phyloP scores from a whole-genome alignment of 176 grass and related monocot species.

The Oryza australiensis region DNA sequence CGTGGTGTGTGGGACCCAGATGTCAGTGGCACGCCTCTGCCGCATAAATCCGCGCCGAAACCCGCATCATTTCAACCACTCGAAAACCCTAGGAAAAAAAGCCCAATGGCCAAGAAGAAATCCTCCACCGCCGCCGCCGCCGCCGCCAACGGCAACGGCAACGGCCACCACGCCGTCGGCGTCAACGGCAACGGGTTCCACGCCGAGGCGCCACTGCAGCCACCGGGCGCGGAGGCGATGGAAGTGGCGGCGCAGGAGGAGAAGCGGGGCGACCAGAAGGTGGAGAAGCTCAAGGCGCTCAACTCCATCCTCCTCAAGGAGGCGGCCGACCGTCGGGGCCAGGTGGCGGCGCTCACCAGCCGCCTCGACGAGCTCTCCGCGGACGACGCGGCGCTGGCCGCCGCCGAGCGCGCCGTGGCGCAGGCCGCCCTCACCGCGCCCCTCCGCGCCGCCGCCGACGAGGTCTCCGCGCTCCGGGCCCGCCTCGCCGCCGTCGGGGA shows the following conservation, averaged over 20 bases:
- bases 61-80: slow-evolving; percentile 22
- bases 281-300: slow-evolving; percentile 60
- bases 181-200: slow-evolving; percentile 1
- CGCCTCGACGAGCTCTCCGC: slow-evolving; percentile 48
- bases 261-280: slow-evolving; percentile 24
- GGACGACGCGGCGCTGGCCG: slow-evolving; percentile 37
- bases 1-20: rapidly evolving
- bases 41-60: slow-evolving; percentile 26
- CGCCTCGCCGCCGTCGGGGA: slow-evolving; percentile 29
- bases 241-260: background rate
- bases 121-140: slow-evolving; percentile 17
- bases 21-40: background rate
- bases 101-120: slow-evolving; percentile 77
- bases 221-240: background rate
- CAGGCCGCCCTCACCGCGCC: slow-evolving; percentile 39
- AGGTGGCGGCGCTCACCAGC: slow-evolving; percentile 47
- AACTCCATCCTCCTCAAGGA: slow-evolving; percentile 69
- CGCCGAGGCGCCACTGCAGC: background rate
- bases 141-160: background rate
- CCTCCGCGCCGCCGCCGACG: slow-evolving; percentile 45
- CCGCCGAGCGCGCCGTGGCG: slow-evolving; percentile 43
- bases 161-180: background rate
- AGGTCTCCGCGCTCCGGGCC: slow-evolving; percentile 32
- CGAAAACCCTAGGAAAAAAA: slow-evolving; percentile 35
- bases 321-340: slow-evolving; percentile 51